Evolutionary conservation across 768 basidiomycete species (phyloP).

Genomic region (Mycena latifolia): DNA sequence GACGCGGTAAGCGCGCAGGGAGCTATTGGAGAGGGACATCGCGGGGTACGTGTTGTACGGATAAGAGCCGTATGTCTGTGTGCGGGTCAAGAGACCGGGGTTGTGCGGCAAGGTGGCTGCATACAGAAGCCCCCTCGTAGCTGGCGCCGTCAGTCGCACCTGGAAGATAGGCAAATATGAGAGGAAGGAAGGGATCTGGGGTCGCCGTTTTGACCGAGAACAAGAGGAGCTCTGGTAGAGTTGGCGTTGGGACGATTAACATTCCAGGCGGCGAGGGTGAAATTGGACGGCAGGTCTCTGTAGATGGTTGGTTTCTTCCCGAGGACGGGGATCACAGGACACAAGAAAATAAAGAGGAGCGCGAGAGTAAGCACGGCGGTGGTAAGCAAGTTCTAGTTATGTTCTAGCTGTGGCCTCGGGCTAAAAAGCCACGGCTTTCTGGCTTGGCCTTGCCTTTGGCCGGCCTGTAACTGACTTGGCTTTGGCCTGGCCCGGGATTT

Average conservation of each 20-base stretch:
- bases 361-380: neutral
- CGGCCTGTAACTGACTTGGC: too few relatives aligned
- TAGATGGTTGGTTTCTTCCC: slow-evolving; percentile 10
- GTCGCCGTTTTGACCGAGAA: too few relatives aligned
- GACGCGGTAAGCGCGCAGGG: slow-evolving; percentile 51
- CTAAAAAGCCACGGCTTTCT: too few relatives aligned
- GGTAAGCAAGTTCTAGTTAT: too few relatives aligned
- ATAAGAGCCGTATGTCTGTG: slow-evolving; percentile 61
- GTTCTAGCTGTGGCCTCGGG: too few relatives aligned
- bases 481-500: too few relatives aligned
- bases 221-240: too few relatives aligned
- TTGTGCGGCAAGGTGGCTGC: neutral
- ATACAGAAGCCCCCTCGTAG: slow-evolving; percentile 11
- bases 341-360: neutral
- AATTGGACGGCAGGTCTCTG: slow-evolving; percentile 47
- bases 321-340: neutral
- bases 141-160: slow-evolving; percentile 7
- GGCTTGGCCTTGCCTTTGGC: too few relatives aligned
- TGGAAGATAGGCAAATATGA: neutral
- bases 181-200: slow-evolving; percentile 44
- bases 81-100: neutral
- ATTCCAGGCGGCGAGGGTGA: slow-evolving; percentile 62
- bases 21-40: slow-evolving; percentile 52
- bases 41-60: slow-evolving; percentile 63
- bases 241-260: too few relatives aligned